Evolutionary conservation across 441 rosid genomes (phyloP).

Genomic region (Adansonia grandidieri): DNA sequence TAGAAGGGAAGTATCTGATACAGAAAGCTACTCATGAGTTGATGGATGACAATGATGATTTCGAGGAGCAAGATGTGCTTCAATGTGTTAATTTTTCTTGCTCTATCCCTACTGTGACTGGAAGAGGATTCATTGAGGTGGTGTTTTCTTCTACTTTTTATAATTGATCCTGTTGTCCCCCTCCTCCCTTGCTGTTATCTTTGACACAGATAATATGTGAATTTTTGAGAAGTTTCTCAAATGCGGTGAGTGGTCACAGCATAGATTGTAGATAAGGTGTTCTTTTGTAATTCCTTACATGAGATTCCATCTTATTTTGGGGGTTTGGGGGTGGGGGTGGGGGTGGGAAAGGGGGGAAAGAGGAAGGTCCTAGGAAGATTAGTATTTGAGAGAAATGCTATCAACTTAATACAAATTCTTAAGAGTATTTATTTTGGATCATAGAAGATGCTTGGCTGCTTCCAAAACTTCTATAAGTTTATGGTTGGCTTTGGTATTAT

Average conservation of each 20-base stretch:
- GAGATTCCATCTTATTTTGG: background rate
- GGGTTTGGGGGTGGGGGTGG: no score
- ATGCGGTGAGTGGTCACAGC: no score
- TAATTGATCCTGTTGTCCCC: background rate
- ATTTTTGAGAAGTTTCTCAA: background rate
- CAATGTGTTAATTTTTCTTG: slow-evolving; percentile 66
- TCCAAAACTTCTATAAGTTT: background rate
- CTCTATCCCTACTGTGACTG: slow-evolving; percentile 58
- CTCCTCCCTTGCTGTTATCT: background rate
- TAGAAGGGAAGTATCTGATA: slow-evolving; percentile 78
- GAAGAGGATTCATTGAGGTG: slow-evolving; percentile 97
- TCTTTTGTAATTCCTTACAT: background rate
- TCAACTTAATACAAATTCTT: background rate
- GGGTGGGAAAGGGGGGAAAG: background rate
- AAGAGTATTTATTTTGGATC: background rate
- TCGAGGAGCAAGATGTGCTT: slow-evolving; percentile 55
- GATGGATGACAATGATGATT: slow-evolving; percentile 41
- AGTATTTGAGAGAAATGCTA: no score
- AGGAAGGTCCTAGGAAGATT: background rate
- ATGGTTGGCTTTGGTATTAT: background rate
- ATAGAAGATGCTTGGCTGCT: background rate
- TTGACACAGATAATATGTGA: background rate
- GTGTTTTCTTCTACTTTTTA: slow-evolving; percentile 24
- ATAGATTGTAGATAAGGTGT: background rate
- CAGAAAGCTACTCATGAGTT: slow-evolving; percentile 57